phyloP scores from a whole-genome alignment of 2,329 filamentous ascomycete species.

The Arthrobotrys sinensis region DNA sequence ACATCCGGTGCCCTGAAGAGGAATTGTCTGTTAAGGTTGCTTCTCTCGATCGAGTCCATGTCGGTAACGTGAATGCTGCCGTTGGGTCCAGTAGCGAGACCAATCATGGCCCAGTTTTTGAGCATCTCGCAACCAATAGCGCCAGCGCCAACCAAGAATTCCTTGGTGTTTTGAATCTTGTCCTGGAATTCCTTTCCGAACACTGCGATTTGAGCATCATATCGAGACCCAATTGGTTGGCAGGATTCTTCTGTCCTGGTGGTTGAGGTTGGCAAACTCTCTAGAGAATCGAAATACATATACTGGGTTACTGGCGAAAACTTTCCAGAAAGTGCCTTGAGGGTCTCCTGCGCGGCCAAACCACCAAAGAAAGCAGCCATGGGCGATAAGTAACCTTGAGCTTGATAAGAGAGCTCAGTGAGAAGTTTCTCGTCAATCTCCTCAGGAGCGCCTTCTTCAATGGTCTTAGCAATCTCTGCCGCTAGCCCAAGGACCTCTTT shows the following conservation, averaged over 20 bases:
- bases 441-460: conserved; percentile 77
- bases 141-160: conserved; percentile 95
- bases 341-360: conserved; percentile 90
- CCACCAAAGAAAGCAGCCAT: conserved; percentile 97
- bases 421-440: conserved; percentile 94
- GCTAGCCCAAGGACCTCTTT: conserved; percentile 81
- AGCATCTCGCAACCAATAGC: conserved; percentile 99
- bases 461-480: conserved; percentile 77
- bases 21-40: conserved; percentile 97
- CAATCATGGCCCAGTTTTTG: conserved; percentile 99
- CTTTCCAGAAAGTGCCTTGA: conserved; percentile 97
- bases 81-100: conserved; percentile 86
- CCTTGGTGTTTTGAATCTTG: conserved; percentile 88
- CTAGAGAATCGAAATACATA: conserved; percentile 98
- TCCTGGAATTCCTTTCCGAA: conserved; percentile 95
- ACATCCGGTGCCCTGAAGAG: conserved; percentile 94
- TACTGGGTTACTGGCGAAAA: conserved; percentile 96
- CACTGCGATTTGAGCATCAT: conserved; percentile 97
- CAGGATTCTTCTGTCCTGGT: conserved; percentile 88
- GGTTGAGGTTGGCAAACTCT: conserved; percentile 84
- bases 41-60: conserved; percentile 99
- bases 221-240: conserved; percentile 85
- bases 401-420: conserved; percentile 94
- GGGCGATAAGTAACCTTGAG: conserved; percentile 87
- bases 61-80: conserved; percentile 95